Conservation (phyloP, 495 filamentous ascomycete genomes). For the Hypoxylon subgilvum region DNA sequence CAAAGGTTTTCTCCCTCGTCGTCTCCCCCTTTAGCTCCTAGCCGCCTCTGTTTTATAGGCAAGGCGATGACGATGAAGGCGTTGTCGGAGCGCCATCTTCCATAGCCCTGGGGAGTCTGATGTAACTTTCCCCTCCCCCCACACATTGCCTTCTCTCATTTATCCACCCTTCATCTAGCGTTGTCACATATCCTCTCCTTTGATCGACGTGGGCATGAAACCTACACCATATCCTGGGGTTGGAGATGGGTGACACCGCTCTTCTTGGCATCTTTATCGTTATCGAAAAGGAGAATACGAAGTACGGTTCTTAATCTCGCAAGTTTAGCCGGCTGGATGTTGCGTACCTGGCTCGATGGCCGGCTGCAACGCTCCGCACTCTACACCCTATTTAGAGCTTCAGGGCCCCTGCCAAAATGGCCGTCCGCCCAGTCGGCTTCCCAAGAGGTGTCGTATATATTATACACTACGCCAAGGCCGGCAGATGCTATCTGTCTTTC, state of each 20-base stretch:
- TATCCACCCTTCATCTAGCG: conserved; percentile 35
- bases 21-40: conserved; percentile 10
- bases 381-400: conserved; percentile 21
- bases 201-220: conserved; percentile 25
- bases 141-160: conserved; percentile 29
- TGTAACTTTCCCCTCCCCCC: conserved; percentile 38
- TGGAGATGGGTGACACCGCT: conserved; percentile 18
- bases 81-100: conserved; percentile 34
- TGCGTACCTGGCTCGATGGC: conserved; percentile 30
- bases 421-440: conserved; percentile 27
- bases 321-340: conserved; percentile 27
- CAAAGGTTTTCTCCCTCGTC: background rate
- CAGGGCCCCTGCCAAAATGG: conserved; percentile 20
- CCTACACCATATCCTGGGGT: conserved; percentile 16
- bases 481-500: conserved; percentile 41
- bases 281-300: conserved; percentile 35
- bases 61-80: conserved; percentile 18
- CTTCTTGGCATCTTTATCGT: conserved; percentile 41
- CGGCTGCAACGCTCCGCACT: conserved; percentile 37
- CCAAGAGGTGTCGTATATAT: conserved; percentile 37
- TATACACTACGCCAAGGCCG: conserved; percentile 41
- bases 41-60: conserved; percentile 28
- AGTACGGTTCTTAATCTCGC: conserved; percentile 34
- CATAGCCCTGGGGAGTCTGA: conserved; percentile 28
- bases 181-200: conserved; percentile 19